Conservation (phyloP, 495 filamentous ascomycete genomes). For the Cercophora scortea region DNA sequence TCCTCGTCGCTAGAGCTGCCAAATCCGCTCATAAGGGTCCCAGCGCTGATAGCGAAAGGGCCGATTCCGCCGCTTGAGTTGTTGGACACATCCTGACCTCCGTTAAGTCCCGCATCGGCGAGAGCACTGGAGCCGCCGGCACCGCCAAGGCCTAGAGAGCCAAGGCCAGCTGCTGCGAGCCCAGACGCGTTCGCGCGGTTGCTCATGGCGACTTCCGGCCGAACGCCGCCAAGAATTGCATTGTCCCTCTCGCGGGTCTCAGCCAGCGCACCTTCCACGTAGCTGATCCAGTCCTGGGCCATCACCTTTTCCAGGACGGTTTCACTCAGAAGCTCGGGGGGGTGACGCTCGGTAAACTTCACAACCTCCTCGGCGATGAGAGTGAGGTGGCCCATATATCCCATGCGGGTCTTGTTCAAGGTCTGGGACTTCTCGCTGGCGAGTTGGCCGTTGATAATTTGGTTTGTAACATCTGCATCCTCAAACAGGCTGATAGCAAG, state of each 20-base stretch:
- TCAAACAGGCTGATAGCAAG: constrained; percentile 93
- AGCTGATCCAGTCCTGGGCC: constrained; percentile 83
- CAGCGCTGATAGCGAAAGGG: constrained; percentile 57
- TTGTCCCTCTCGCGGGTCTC: constrained; percentile 96
- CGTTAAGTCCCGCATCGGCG: constrained; percentile 64
- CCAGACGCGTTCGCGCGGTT: constrained; percentile 27
- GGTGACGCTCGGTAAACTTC: constrained; percentile 93
- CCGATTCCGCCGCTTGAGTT: constrained; percentile 57
- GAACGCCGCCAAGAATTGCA: constrained; percentile 92
- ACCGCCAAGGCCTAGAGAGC: constrained; percentile 34
- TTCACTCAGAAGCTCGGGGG: constrained; percentile 77
- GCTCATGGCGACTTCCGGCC: constrained; percentile 72
- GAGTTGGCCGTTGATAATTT: constrained; percentile 84
- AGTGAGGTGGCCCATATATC: constrained; percentile 97
- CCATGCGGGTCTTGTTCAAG: constrained; percentile 79
- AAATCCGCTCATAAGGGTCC: constrained; percentile 83
- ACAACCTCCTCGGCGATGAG: constrained; percentile 98
- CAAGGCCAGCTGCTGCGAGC: constrained; percentile 34
- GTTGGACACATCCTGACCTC: constrained; percentile 67
- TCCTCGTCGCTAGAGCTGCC: constrained; percentile 94
- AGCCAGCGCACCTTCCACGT: constrained; percentile 88
- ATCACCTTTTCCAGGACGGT: constrained; percentile 82
- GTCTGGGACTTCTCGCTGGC: constrained; percentile 77
- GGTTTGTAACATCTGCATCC: constrained; percentile 77
- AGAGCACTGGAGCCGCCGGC: constrained; percentile 59